Base-by-base conservation (phyloP, 495 filamentous ascomycete species). In the Tuber borchii region DNA sequence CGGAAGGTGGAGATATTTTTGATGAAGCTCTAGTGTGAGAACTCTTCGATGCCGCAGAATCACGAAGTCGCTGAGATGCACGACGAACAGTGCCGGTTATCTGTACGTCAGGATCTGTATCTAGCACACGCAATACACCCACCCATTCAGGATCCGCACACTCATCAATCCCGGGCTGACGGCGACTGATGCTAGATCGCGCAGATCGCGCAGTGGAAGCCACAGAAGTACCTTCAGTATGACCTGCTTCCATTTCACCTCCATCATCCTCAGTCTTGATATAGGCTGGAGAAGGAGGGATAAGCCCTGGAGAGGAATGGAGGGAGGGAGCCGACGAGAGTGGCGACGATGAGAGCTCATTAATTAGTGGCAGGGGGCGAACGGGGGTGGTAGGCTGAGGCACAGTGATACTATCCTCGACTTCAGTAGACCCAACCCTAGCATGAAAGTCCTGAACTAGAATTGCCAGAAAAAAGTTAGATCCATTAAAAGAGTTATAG, bases 131-230 rank as follows among this genome's bases (percentile, higher is more conserved):
- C 26, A 79, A 34, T 69, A 42, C 46, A 56, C 19, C 73, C 17
- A 79, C 73, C 56, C 45, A 73, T 2, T 22, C 77, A 65, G 12
- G 37, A 51, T 79, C 77, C 73, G 73, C 78, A 73, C 78, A 79
- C 40, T 45, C 45, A 51, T 79, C 78, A 12, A 68, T 8, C 26
- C 45, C 16, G 20, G n/a, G 34, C 34, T 51, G 72, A 8, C 19
- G 37, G 34, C 74, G 74, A 16, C 46, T 8, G 34, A 2, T 37
- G 14, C 26, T 34, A 34, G 56, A 12, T 10, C 5, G 56, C 26
- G 6, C 26, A 34, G 56, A 12, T 10, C 5, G 56, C 26, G 6
- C 26, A 17, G 56, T 7, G 26, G 56, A 6, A 65, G 37, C 2
- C 42, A 40, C 26, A 68, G 26, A 4, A n/a, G 65, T n/a, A 44